phyloP scores from a whole-genome alignment of 2,329 filamentous ascomycete genomes.

The Arthrobotrys conoides region DNA sequence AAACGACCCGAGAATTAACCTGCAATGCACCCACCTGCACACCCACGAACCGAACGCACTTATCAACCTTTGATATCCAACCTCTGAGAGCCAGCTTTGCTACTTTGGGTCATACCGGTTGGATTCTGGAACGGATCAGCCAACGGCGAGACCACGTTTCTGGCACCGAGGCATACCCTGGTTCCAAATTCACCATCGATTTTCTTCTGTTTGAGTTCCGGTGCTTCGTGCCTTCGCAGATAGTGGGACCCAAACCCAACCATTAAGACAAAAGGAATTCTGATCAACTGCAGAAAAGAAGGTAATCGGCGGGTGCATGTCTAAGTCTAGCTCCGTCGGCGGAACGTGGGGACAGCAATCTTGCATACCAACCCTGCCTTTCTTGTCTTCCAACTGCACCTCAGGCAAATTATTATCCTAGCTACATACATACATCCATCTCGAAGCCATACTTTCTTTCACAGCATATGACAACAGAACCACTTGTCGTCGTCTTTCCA shows the following conservation, averaged over 20 bases:
- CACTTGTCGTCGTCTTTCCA: slow-evolving; percentile 25
- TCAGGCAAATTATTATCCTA: slow-evolving; percentile 36
- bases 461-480: slow-evolving; percentile 29
- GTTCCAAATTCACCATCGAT: slow-evolving; percentile 14
- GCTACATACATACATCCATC: slow-evolving; percentile 18
- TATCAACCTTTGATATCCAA: slow-evolving; percentile 23
- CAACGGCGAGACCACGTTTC: slow-evolving; percentile 59
- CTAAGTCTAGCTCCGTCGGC: slow-evolving; percentile 32
- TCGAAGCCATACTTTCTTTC: slow-evolving; percentile 14
- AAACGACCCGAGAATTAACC: slow-evolving; percentile 31
- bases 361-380: slow-evolving; percentile 46
- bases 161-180: slow-evolving; percentile 39
- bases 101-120: slow-evolving; percentile 38
- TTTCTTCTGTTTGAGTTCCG: slow-evolving; percentile 9
- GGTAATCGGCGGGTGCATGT: slow-evolving; percentile 43
- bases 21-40: slow-evolving; percentile 31
- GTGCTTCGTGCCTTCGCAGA: slow-evolving; percentile 8
- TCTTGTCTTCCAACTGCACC: slow-evolving; percentile 31
- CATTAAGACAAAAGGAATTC: slow-evolving; percentile 20
- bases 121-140: slow-evolving; percentile 51
- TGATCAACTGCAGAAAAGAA: slow-evolving; percentile 1
- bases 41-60: slow-evolving; percentile 27
- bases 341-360: slow-evolving; percentile 52
- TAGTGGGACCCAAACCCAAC: slow-evolving; percentile 19
- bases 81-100: slow-evolving; percentile 33